Evolutionary conservation across 768 basidiomycete species (phyloP).

Genomic region (Floccularia luteovirens): DNA sequence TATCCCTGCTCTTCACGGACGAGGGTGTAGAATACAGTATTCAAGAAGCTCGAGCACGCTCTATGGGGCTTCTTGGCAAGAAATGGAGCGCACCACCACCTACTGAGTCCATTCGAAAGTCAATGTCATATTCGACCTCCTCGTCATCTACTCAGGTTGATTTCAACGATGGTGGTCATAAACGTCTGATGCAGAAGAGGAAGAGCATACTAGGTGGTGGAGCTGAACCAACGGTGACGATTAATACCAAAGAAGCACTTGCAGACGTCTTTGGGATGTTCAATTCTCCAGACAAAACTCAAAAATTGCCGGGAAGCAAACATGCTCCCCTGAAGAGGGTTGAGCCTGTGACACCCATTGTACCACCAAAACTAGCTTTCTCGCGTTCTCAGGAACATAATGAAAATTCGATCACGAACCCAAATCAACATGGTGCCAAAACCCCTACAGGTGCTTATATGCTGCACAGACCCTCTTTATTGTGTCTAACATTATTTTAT

Average conservation of each 20-base stretch:
- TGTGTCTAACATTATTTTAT: constrained; percentile 3
- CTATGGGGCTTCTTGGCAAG: constrained; percentile 78
- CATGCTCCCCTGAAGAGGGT: constrained; percentile 66
- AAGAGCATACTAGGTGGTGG: constrained; percentile 35
- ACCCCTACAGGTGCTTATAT: constrained; percentile 25
- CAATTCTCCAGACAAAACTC: constrained; percentile 80
- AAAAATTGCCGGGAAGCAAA: constrained; percentile 58
- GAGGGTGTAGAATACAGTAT: constrained; percentile 78
- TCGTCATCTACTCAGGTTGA: constrained; percentile 31
- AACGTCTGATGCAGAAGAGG: constrained; percentile 29
- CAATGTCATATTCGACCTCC: constrained; percentile 24
- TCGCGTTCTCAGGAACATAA: constrained; percentile 19
- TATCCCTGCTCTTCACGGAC: constrained; percentile 65
- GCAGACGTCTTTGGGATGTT: constrained; percentile 96
- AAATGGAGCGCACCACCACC: constrained; percentile 70
- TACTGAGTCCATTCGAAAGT: constrained; percentile 24
- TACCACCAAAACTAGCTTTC: constrained; percentile 23
- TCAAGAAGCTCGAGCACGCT: constrained; percentile 75
- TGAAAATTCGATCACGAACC: constrained; percentile 35
- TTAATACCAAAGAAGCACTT: constrained; percentile 94
- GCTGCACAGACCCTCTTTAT: no score
- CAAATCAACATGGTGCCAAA: constrained; percentile 26
- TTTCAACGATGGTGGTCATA: constrained; percentile 53
- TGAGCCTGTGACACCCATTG: constrained; percentile 45
- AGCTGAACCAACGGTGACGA: constrained; percentile 83